Evolutionary conservation across 257 asterid species (phyloP), one percentile per base, ranked within the genome.

Genomic region (Linderniella brevidens): DNA sequence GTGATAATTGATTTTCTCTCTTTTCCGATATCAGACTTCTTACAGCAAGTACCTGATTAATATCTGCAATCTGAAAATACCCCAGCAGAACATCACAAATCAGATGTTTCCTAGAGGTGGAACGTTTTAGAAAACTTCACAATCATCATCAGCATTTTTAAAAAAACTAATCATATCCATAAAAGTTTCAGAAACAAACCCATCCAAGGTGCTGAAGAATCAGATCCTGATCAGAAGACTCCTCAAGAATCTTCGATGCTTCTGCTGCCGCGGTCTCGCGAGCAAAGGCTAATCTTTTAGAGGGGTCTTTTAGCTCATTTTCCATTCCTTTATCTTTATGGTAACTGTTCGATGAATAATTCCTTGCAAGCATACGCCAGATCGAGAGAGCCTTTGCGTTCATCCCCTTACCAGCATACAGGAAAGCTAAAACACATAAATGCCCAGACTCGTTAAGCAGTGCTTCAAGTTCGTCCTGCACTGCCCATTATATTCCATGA

Each of bases 381-480:
- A 82, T 76, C 40, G 82, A 63, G 52, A 90, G 82, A 65, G 94
- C 95, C 63, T 90, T 77, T 17, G 87, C 77, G 67, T 72, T 74
- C 84, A 85, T 63, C 54, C 96, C 94, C 72, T 90, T 90, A 65
- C 93, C 77, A 65, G 98, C 75, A 62, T 75, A 90, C 50, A 90
- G 63, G 68, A 84, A 81, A 56, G 98, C 98, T 64, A 90, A 96
- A 37, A 94, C 59, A 46, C 94, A 82, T 60, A 79, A 62, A 73
- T 90, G 98, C 64, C 96, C 93, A 64, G 98, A 85, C 19, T 78
- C 98, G 57, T 54, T 77, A 64, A 90, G 70, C 58, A 90, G 60
- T 39, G 82, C 58, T 70, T 90, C 98, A 65, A 90, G 79, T 79
- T 90, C 98, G 83, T 90, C 98, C 98, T 90, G 98, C 87, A 76